phyloP scores from a whole-genome alignment of 257 asterid genomes.

The Nicotiana attenuata region DNA sequence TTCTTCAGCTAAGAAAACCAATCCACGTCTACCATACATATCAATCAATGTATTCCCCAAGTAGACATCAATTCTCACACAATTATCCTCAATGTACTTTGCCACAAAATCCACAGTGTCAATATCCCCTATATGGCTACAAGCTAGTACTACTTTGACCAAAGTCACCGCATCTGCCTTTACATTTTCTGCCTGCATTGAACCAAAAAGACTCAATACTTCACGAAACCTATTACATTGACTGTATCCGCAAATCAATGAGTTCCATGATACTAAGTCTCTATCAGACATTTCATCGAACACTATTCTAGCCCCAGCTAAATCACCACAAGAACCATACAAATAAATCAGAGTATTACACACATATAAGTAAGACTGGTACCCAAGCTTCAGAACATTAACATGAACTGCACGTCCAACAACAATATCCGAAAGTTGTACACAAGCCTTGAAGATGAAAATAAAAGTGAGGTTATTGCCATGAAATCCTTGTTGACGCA shows the following conservation, averaged over 20 bases:
- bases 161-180: slow-evolving; percentile 32
- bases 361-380: slow-evolving; percentile 28
- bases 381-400: slow-evolving; percentile 34
- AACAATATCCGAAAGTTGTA: slow-evolving; percentile 16
- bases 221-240: slow-evolving; percentile 19
- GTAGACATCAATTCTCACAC: slow-evolving; percentile 25
- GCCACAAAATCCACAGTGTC: slow-evolving; percentile 14
- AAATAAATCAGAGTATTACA: slow-evolving; percentile 26
- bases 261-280: slow-evolving; percentile 44
- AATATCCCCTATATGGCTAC: slow-evolving; percentile 18
- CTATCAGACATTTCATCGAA: slow-evolving; percentile 30
- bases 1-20: slow-evolving; percentile 21
- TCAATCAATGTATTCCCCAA: slow-evolving; percentile 36
- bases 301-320: slow-evolving; percentile 12
- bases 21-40: slow-evolving; percentile 30
- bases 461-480: slow-evolving; percentile 34
- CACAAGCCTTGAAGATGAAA: slow-evolving; percentile 22
- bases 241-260: slow-evolving; percentile 40
- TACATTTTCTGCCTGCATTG: slow-evolving; percentile 21
- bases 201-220: slow-evolving; percentile 20
- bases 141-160: slow-evolving; percentile 37
- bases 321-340: slow-evolving; percentile 29
- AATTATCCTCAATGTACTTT: slow-evolving; percentile 19
- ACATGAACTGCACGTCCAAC: slow-evolving; percentile 25
- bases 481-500: slow-evolving; percentile 26